phyloP scores from a whole-genome alignment of 257 asterid species.

The Mitragyna speciosa region DNA sequence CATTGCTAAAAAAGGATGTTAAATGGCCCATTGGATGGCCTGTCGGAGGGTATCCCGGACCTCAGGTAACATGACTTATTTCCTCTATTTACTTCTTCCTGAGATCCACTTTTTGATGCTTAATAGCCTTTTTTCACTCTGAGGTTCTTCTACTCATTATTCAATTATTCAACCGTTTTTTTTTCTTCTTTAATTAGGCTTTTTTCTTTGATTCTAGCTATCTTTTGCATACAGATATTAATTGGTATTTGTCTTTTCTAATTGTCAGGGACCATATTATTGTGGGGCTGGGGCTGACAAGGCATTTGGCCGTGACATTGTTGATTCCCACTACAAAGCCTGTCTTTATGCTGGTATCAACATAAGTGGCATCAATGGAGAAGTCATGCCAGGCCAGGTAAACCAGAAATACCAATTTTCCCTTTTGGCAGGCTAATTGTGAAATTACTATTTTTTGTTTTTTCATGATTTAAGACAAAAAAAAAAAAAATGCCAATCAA shows the following conservation, averaged over 20 bases:
- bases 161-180: not conserved
- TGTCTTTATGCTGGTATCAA: constrained; percentile 80
- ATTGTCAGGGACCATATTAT: constrained; percentile 73
- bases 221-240: not conserved
- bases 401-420: not conserved
- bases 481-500: not conserved
- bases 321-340: constrained; percentile 75
- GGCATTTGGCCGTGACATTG: constrained; percentile 78
- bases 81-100: not conserved
- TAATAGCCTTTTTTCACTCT: not conserved
- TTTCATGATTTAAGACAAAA: not conserved
- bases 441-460: too few relatives aligned
- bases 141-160: too few relatives aligned
- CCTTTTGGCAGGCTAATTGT: too few relatives aligned
- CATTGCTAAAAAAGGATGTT: constrained; percentile 56
- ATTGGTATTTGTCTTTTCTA: not conserved
- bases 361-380: constrained; percentile 73
- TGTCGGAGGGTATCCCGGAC: constrained; percentile 74
- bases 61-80: constrained; percentile 52
- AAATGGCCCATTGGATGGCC: constrained; percentile 91
- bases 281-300: constrained; percentile 76
- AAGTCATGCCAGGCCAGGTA: constrained; percentile 90
- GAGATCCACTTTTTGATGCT: not conserved
- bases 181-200: not conserved
- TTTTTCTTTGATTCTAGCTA: not conserved